Percentiles rank a stretch among this genome's conserved stretches.
These are phyloP conservation scores for Tricholoma terreum DNA, from an alignment of 768 basidiomycete species.

Conservation along the genomic window DNA sequence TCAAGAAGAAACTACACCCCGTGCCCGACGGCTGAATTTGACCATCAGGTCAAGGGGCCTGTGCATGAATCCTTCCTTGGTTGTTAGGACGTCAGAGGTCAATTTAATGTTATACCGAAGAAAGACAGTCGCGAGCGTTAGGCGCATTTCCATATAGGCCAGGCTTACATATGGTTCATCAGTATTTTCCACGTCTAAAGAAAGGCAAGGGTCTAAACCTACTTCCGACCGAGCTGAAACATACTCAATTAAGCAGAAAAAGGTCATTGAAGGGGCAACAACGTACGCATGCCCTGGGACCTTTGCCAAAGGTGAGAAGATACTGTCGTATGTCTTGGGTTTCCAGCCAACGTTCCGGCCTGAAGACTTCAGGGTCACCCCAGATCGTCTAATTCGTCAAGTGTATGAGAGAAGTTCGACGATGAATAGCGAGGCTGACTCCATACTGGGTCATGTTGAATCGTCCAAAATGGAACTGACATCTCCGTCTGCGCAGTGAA, in stretches of 20 bases:
- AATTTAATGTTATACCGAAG: constrained; percentile 23
- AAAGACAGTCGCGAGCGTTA: constrained; percentile 23
- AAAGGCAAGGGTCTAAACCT: neutral
- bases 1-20: neutral
- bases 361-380: constrained; percentile 31
- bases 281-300: constrained; percentile 29
- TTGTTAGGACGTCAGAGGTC: constrained; percentile 17
- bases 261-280: neutral
- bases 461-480: constrained; percentile 33
- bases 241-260: neutral
- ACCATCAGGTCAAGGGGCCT: constrained; percentile 23
- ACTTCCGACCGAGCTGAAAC: constrained; percentile 23
- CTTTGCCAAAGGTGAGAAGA: constrained; percentile 31
- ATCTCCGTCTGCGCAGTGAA: constrained; percentile 26
- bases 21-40: constrained; percentile 10
- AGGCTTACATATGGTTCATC: constrained; percentile 14
- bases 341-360: constrained; percentile 37
- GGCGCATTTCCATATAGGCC: constrained; percentile 27
- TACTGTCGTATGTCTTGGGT: constrained; percentile 18
- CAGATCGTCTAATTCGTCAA: constrained; percentile 21
- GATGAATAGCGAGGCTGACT: neutral
- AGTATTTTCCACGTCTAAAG: neutral
- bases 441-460: constrained; percentile 23
- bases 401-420: neutral
- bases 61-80: constrained; percentile 28